These are phyloP conservation scores for Phialophora verrucosa DNA, from an alignment of 2,329 filamentous ascomycete species.

Conservation along the genomic window DNA sequence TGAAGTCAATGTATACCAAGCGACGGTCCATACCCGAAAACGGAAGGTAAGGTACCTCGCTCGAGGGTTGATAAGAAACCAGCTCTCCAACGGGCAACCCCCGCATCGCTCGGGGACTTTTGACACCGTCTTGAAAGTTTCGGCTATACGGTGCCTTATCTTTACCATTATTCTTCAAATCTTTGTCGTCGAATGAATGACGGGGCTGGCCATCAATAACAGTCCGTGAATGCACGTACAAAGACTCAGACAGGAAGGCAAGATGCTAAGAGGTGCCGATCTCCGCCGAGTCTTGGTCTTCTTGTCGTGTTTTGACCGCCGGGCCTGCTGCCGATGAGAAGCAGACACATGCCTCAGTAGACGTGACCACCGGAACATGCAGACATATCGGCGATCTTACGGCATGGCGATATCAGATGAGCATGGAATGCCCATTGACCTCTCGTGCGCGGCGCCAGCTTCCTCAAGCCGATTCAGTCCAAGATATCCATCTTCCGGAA, in stretches of 20 bases:
- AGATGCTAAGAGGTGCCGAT: slow-evolving; percentile 6
- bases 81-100: neutral
- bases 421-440: neutral
- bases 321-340: neutral
- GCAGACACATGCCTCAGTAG: neutral
- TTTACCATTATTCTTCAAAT: neutral
- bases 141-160: neutral
- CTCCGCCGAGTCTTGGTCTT: neutral
- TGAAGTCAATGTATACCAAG: slow-evolving; percentile 1
- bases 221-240: neutral
- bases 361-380: neutral
- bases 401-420: neutral
- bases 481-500: neutral
- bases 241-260: neutral
- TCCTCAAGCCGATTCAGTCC: too few species aligned
- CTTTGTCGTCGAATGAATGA: neutral
- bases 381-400: neutral
- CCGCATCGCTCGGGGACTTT: neutral
- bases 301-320: neutral
- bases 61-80: neutral
- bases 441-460: neutral
- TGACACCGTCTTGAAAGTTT: neutral
- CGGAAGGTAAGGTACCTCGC: slow-evolving; percentile 1
- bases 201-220: neutral
- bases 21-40: neutral